phyloP scores from a whole-genome alignment of 257 asterid species.

The Parsonsia alboflavescens region DNA sequence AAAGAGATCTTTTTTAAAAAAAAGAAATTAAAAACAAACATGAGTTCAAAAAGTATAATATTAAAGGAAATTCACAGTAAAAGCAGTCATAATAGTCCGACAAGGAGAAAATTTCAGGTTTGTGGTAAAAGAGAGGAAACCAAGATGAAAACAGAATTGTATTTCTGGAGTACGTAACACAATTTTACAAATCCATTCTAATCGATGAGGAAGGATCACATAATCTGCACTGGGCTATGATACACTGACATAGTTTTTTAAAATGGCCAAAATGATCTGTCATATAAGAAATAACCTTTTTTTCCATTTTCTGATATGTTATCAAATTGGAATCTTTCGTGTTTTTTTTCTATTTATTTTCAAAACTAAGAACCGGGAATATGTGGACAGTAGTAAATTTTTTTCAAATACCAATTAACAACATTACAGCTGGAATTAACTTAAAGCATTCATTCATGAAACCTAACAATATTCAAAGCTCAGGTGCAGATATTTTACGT shows the following conservation, averaged over 20 bases:
- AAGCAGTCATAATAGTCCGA: background rate
- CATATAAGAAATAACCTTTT: background rate
- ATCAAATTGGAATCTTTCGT: background rate
- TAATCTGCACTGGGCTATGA: background rate
- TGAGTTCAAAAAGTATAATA: background rate
- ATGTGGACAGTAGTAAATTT: no score
- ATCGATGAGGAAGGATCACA: background rate
- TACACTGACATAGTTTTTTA: background rate
- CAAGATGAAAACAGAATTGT: background rate
- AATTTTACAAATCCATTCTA: background rate
- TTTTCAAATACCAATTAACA: no score
- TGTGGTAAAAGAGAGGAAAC: no score
- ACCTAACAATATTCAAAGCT: no score
- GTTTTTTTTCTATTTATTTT: no score
- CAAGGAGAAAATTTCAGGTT: background rate
- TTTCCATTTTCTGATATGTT: background rate
- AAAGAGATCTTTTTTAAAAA: no score
- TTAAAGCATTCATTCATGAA: no score
- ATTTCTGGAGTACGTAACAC: background rate
- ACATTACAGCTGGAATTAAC: no score
- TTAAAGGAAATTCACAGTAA: background rate
- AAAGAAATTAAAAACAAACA: no score
- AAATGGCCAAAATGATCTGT: background rate
- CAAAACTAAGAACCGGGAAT: no score
- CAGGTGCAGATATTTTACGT: background rate